Evolutionary conservation across 2,329 filamentous ascomycete species (phyloP), one percentile per base, ranked within the genome.

Genomic region (Dryadomyces quercus-mongolicae): DNA sequence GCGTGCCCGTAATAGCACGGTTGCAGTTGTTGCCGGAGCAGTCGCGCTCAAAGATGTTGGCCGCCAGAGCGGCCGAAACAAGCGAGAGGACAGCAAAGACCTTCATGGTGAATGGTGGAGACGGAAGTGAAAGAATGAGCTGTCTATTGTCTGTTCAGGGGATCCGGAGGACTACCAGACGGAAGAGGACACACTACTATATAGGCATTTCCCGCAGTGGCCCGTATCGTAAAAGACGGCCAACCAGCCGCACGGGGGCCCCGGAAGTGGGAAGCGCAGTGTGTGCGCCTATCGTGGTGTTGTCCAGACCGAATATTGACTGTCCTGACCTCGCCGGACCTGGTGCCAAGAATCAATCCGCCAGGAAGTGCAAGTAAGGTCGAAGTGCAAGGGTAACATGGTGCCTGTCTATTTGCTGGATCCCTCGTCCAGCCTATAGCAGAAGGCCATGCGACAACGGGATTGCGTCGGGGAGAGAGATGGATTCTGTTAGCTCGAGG

Each of bases 21-120:
- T 71, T 71, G 66, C 71, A 74, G 67, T 73, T 74, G 67, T 74
- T 70, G 61, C 67, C 70, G 57, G 64, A 58, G 62, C 68, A 72
- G 55, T 57, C 60, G 56, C 69, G 69, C 55, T 69, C 64, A 38
- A 71, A 55, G 53, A 65, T 62, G 61, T 63, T 47, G 54, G 48
- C 52, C 54, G 67, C 70, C 50, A 68, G 59, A 60, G 66, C 69
- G 52, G 66, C 60, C 57, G 66, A 67, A 57, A 65, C 66, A 54
- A 71, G 61, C 48, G 67, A 67, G 49, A 72, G 65, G 59, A 69
- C 59, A 57, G 65, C 62, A 60, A 65, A 61, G 63, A 67, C 62
- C 68, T 73, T 72, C 71, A 73, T 73, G 50, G 63, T 70, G 65
- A 62, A 57, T 54, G 58, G 38, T 22, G 22, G 31, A 50, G 7